These are phyloP conservation scores for Smallanthus sonchifolius DNA, from an alignment of 129 eudicot genomes.

Conservation along the genomic window DNA sequence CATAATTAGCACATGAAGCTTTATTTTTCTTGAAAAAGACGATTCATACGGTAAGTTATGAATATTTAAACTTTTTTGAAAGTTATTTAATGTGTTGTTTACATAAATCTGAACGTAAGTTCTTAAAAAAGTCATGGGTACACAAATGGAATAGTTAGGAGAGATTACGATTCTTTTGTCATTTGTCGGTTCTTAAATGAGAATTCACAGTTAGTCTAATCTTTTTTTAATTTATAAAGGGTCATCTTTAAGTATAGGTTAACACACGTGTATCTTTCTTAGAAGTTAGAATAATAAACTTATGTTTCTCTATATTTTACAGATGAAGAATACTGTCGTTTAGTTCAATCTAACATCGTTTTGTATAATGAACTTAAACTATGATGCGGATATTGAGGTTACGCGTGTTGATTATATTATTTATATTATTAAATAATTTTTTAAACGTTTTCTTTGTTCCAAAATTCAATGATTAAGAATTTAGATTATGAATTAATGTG, in stretches of 20 bases:
- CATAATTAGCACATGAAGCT: constrained; percentile 16
- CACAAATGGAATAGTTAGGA: neutral
- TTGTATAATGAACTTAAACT: neutral
- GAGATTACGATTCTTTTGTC: constrained; percentile 8
- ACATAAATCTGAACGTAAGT: constrained; percentile 4
- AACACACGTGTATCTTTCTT: constrained; percentile 16
- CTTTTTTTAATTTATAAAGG: neutral
- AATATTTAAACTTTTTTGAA: neutral
- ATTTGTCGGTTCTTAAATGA: constrained; percentile 30
- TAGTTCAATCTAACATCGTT: neutral
- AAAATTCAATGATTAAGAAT: constrained; percentile 30
- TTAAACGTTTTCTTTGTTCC: neutral
- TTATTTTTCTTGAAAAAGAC: constrained; percentile 10
- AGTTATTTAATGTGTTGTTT: neutral
- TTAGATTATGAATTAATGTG: constrained; percentile 16
- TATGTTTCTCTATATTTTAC: constrained; percentile 10
- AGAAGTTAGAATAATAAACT: neutral
- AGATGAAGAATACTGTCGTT: constrained; percentile 12
- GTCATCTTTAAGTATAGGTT: neutral
- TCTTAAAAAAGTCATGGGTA: constrained; percentile 7
- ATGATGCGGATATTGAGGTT: constrained; percentile 24
- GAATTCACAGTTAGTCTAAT: neutral
- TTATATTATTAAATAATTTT: neutral
- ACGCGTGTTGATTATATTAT: constrained; percentile 25
- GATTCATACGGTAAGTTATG: neutral